Evolutionary conservation across 106 monocot genomes (phyloP), one percentile per base, ranked within the genome.

Genomic region (Dendrobium huoshanense): DNA sequence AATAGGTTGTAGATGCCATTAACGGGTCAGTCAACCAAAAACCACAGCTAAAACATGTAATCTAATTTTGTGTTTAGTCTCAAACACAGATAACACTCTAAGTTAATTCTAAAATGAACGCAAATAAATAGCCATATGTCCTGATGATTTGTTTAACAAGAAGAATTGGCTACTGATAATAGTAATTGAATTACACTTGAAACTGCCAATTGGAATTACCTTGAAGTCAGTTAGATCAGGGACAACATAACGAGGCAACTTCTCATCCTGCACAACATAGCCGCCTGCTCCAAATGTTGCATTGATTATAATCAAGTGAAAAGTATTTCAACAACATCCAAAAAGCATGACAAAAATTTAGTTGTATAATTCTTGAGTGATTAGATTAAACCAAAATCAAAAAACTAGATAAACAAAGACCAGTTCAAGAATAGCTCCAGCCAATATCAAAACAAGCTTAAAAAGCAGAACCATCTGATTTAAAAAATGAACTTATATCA

Each of bases 201-300:
- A 19, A 22, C 7, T 19, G 64, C 9, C 10, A 22, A 47, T 75
- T 44, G 27, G 22, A 19, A 54, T 18, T 78, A 83, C 83, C 83
- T 83, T 83, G 42, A 83, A 83, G 18, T 78, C 83, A 2, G 83
- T 78, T 17, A 83, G 78, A 73, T 83, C 83, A 4, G 83, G 83
- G 27, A 83, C 78, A 22, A 83, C 73, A 73, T 83, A 83, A n/a
- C 83, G 83, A 0, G 83, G 83, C 83, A 83, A 83, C 45, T 83
- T 83, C 67, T 83, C 83, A 83, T 83, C 83, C 55, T 83, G 83
- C 67, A 83, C 42, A 44, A 83, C 83, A 73, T 83, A 83, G 42
- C 83, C 83, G 73, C 83, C 83, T 83, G 73, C 73, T 79, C 67
- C 40, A 61, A 78, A 55, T 48, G 51, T 61, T 37, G 16, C 15